These are phyloP conservation scores for Rutstroemia sp. DNA, from an alignment of 2,329 filamentous ascomycete species.

Conservation along the genomic window DNA sequence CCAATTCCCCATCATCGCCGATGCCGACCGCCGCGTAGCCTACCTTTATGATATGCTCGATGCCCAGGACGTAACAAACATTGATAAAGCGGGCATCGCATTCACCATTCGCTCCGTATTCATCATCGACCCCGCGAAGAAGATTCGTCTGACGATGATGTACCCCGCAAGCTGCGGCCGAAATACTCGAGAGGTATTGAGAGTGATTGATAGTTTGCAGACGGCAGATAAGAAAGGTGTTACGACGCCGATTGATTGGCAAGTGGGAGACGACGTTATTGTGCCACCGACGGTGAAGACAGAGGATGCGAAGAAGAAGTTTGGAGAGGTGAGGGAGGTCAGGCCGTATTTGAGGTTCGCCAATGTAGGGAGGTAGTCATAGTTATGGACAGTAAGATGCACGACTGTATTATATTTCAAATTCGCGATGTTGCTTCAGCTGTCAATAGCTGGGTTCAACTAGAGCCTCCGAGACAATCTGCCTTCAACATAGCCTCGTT, in stretches of 20 bases:
- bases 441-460: too few species aligned
- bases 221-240: slow-evolving; percentile 73
- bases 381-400: background rate
- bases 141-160: slow-evolving; percentile 79
- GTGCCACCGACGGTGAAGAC: slow-evolving; percentile 74
- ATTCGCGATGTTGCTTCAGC: too few species aligned
- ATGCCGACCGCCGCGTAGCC: slow-evolving; percentile 68
- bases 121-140: slow-evolving; percentile 86
- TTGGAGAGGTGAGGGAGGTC: slow-evolving; percentile 54
- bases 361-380: background rate
- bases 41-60: slow-evolving; percentile 40
- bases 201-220: slow-evolving; percentile 50
- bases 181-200: slow-evolving; percentile 68
- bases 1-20: slow-evolving; percentile 70
- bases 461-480: too few species aligned
- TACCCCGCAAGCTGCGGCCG: slow-evolving; percentile 84
- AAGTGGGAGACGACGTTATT: slow-evolving; percentile 79
- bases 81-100: slow-evolving; percentile 70
- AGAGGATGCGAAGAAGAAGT: slow-evolving; percentile 77
- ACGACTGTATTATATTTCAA: too few species aligned
- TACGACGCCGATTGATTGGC: slow-evolving; percentile 83
- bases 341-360: slow-evolving; percentile 8
- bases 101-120: slow-evolving; percentile 91
- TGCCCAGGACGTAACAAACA: slow-evolving; percentile 69
- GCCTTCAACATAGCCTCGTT: too few species aligned